These are phyloP conservation scores for Cercospora janseana DNA, from an alignment of 2,329 filamentous ascomycete genomes.

Conservation along the genomic window DNA sequence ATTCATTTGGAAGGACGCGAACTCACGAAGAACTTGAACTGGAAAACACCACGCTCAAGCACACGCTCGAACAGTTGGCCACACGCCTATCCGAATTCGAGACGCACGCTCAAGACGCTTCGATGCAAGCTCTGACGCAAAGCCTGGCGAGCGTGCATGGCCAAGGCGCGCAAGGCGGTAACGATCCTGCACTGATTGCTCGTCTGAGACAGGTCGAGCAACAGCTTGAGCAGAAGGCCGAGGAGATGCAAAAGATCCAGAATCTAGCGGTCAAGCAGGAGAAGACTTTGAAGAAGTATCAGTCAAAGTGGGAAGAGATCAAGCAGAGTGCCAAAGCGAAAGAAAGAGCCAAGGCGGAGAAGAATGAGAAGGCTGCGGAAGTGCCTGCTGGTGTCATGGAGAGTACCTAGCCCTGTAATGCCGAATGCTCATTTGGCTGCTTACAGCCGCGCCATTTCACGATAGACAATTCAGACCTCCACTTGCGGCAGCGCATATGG, in stretches of 20 bases:
- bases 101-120: slow-evolving; percentile 79
- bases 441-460: too few species aligned
- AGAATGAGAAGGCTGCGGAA: slow-evolving; percentile 14
- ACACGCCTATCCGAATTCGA: slow-evolving; percentile 91
- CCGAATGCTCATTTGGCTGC: too few species aligned
- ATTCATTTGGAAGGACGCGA: slow-evolving; percentile 51
- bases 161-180: slow-evolving; percentile 10
- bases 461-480: too few species aligned
- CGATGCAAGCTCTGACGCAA: slow-evolving; percentile 72
- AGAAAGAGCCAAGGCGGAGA: slow-evolving; percentile 25
- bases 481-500: too few species aligned
- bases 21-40: slow-evolving; percentile 83
- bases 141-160: slow-evolving; percentile 59
- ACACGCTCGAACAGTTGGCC: slow-evolving; percentile 80
- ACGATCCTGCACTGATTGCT: slow-evolving; percentile 40
- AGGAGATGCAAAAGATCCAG: slow-evolving; percentile 61
- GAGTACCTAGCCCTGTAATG: neutral
- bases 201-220: slow-evolving; percentile 56
- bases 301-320: slow-evolving; percentile 66
- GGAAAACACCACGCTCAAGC: slow-evolving; percentile 83
- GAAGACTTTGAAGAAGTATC: slow-evolving; percentile 63
- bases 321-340: slow-evolving; percentile 58
- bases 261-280: slow-evolving; percentile 62
- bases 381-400: slow-evolving; percentile 8
- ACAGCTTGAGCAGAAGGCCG: slow-evolving; percentile 56